Base-by-base conservation (phyloP, 495 filamentous ascomycete genomes). In the Xylaria castorea region DNA sequence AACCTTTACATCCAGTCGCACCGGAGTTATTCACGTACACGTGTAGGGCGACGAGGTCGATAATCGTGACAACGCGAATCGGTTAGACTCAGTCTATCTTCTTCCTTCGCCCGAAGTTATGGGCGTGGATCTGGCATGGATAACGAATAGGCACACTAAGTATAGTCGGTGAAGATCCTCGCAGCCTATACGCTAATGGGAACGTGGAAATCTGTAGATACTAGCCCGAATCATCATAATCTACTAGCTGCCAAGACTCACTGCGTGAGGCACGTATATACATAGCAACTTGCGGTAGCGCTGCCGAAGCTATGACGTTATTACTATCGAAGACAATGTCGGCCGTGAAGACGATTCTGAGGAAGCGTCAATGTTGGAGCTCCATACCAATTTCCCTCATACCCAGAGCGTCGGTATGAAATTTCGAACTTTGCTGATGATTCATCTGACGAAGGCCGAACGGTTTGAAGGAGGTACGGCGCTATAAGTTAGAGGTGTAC, bases 11-110 rank as follows among this genome's bases (percentile, higher is more conserved):
- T 48, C 27, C 42, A 44, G 42, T 34, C 16, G 40, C 63, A 14
- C 11, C 42, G 42, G 63, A 66, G 32, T 27, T 66, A 44, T 65
- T 40, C 62, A 46, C 40, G 38, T 48, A 48, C 63, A 66, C 63
- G 38, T 66, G 42, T 48, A 50, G 1, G 38, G 34, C 32, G 42
- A 63, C 38, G n/a, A 50, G 32, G 40, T 14, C 63, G 42, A 66
- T n/a, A n/a, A n/a, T 66, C 38, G 20, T 34, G 63, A 50, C 63
- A 32, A 34, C 22, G 38, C 40, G 27, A 66, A 66, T 66, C 38
- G 27, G 38, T n/a, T 48, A 34, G 63, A 12, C 63, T 42, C 27
- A 40, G 38, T 48, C 34, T 20, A 20, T 48, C 36, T 34, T 20
- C 8, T 30, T 66, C 27, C 62, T 65, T 46, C 62, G 62, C 42